Evolutionary conservation across 192 early-diverging fungal species (phyloP).

Genomic region (Pecoramyces ruminantium): DNA sequence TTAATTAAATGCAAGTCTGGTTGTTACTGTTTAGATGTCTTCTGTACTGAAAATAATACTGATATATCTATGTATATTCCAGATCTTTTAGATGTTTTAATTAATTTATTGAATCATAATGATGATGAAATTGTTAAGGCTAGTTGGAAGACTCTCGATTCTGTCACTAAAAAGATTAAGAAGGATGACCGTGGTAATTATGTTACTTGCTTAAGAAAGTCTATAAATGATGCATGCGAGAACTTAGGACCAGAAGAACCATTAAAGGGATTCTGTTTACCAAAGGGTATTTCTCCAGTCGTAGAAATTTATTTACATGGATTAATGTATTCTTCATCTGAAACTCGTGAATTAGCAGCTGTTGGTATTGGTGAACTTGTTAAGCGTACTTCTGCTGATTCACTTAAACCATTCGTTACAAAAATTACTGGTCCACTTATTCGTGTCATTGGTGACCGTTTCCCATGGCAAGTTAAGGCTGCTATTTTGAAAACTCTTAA

Average conservation of each 20-base stretch:
- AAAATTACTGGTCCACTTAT: conserved; percentile 94
- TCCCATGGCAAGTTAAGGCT: conserved; percentile 78
- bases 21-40: conserved; percentile 42
- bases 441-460: conserved; percentile 89
- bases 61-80: conserved; percentile 44
- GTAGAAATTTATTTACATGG: conserved; percentile 88
- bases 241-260: conserved; percentile 6
- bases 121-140: conserved; percentile 37
- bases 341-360: conserved; percentile 71
- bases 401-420: conserved; percentile 77
- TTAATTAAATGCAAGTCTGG: conserved; percentile 25
- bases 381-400: conserved; percentile 49
- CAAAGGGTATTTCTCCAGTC: conserved; percentile 81
- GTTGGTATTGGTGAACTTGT: conserved; percentile 68
- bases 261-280: conserved; percentile 72
- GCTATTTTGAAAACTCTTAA: conserved; percentile 78
- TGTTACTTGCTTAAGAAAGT: conserved; percentile 46
- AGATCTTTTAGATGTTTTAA: conserved; percentile 67
- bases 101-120: conserved; percentile 50
- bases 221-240: conserved; percentile 38
- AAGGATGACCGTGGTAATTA: conserved; percentile 80
- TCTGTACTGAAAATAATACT: conserved; percentile 44
- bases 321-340: conserved; percentile 67
- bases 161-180: conserved; percentile 58
- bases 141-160: conserved; percentile 65